Base-by-base conservation (phyloP, 441 rosid genomes). In the Geranium incanum region DNA sequence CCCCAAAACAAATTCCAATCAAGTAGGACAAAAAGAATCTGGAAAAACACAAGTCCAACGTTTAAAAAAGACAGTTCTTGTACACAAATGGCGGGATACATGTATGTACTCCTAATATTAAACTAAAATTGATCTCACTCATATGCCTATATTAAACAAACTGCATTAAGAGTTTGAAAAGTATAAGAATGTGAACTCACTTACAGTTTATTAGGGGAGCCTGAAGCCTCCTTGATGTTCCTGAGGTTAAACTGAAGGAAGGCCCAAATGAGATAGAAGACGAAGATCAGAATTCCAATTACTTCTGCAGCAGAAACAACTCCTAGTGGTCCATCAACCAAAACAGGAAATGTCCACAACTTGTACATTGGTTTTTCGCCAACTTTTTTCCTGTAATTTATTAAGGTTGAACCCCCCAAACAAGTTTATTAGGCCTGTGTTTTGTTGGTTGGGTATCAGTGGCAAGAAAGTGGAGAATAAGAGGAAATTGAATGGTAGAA, bases 251-350 rank as follows among this genome's bases (percentile, higher is more conserved):
- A 94, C 69, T 78, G 80, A 78, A 84, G 89, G 6, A 86, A 68
- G 67, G 96, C 89, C 97, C 92, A 92, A 6, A 92, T 8, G 70
- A 90, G 70, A 57, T 86, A 94, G 55, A 83, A 81, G 69, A 78
- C 78, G 78, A 94, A 81, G 72, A 90, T 67, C 62, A 85, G 15
- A 71, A 92, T 88, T 69, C 97, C 99, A 74, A 92, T 84, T 38
- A 88, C 79, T 81, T 94, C 97, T 18, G 97, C 89, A 36, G 97
- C 99, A 37, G 97, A 86, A 70, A 94, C 97, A 70, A 90, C 97
- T 38, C 97, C 99, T 72, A 92, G 85, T 64, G 95, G 97, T 72
- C 97, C 97, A 75, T 87, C 94, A 70, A 92, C 94, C 59, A 92
- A 83, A 70, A 92, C 78, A 28, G 99, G 97, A 72, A 90, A 89